Evolutionary conservation across 106 monocot species (phyloP).

Genomic region (Phalaenopsis equestris): DNA sequence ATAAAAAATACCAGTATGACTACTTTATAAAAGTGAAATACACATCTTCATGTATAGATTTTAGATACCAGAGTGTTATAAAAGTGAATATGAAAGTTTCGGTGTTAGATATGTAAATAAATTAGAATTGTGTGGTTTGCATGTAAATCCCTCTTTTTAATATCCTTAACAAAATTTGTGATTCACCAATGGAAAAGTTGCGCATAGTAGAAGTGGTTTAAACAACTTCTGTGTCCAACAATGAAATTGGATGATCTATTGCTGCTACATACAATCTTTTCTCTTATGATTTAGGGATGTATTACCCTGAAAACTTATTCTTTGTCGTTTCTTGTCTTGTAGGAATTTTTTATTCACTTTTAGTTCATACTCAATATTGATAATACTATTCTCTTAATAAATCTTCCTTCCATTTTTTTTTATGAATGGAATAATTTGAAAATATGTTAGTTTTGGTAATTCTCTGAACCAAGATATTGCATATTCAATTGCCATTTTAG

Average conservation of each 20-base stretch:
- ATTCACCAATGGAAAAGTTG: background rate
- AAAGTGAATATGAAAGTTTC: too few relatives aligned
- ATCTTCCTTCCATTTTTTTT: background rate
- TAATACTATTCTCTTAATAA: background rate
- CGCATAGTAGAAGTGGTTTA: background rate
- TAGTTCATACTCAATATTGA: background rate
- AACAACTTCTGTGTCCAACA: background rate
- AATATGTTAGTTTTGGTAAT: too few relatives aligned
- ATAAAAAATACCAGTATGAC: too few relatives aligned
- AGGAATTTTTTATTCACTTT: too few relatives aligned
- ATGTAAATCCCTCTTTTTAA: background rate
- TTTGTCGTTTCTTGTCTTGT: background rate
- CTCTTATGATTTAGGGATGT: background rate
- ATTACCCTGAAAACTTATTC: background rate
- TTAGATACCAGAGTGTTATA: too few relatives aligned
- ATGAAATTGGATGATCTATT: background rate
- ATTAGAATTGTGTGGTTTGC: too few relatives aligned
- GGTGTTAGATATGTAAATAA: too few relatives aligned
- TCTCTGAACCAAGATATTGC: too few relatives aligned
- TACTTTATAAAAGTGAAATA: too few relatives aligned
- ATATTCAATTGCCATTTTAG: too few relatives aligned
- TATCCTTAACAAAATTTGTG: background rate
- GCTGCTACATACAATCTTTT: background rate
- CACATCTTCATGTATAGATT: too few relatives aligned
- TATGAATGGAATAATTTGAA: background rate